These are phyloP conservation scores for Penicillium decumbens DNA, from an alignment of 2,329 filamentous ascomycete genomes.

Conservation along the genomic window DNA sequence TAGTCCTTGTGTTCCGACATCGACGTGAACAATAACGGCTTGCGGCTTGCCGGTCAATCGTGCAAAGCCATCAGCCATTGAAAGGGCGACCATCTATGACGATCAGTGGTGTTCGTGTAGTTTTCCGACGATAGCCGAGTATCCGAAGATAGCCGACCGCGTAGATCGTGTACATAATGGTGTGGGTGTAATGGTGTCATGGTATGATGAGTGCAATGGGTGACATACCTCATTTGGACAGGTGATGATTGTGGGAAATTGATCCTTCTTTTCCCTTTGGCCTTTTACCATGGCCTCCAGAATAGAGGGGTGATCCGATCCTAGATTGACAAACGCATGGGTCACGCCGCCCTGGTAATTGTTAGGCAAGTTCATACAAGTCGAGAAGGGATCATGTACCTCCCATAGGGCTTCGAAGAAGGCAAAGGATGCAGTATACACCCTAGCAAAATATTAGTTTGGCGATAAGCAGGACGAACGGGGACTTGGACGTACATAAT, in stretches of 20 bases:
- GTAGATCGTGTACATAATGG: neutral
- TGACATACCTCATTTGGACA: conserved; percentile 68
- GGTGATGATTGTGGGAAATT: conserved; percentile 70
- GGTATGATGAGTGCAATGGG: neutral
- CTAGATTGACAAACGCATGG: conserved; percentile 52
- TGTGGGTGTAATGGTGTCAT: no score
- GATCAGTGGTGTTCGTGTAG: neutral
- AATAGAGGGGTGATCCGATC: conserved; percentile 65
- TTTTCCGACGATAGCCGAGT: conserved; percentile 7
- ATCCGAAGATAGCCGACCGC: conserved; percentile 6
- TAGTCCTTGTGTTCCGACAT: conserved; percentile 75
- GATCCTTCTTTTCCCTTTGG: conserved; percentile 59
- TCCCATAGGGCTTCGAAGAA: conserved; percentile 81
- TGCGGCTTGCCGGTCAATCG: conserved; percentile 67
- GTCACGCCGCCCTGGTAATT: conserved; percentile 44
- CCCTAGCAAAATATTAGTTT: conserved; percentile 17
- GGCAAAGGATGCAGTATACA: conserved; percentile 69
- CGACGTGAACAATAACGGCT: conserved; percentile 73
- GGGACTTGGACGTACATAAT: conserved; percentile 2
- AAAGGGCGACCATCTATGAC: conserved; percentile 72
- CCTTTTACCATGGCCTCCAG: conserved; percentile 77
- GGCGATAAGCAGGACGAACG: neutral
- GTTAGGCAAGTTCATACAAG: neutral
- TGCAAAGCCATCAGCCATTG: conserved; percentile 78
- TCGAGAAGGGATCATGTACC: conserved; percentile 45